These are phyloP conservation scores for Prototheca wickerhamii DNA, from an alignment of 163 green algal genomes.

Conservation along the genomic window DNA sequence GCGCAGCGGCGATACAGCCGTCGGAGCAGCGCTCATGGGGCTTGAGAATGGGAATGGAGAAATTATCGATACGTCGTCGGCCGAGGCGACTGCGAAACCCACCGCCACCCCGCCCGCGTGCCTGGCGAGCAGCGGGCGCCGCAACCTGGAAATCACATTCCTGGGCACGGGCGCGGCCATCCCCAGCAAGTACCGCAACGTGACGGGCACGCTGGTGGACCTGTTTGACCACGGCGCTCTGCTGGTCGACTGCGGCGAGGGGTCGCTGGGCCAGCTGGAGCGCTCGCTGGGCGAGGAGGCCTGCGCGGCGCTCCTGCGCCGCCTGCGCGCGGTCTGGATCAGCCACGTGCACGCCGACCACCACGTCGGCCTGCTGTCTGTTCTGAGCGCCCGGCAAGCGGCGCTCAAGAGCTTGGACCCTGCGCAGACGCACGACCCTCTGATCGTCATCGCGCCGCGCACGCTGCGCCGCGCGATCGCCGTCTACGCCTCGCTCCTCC, in stretches of 20 bases:
- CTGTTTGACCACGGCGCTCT: conserved; percentile 43
- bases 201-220: conserved; percentile 67
- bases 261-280: conserved; percentile 75
- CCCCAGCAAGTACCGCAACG: conserved; percentile 94
- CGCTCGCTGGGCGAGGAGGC: conserved; percentile 48
- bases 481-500: conserved; percentile 44
- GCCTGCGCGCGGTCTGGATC: conserved; percentile 73
- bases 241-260: conserved; percentile 90
- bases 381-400: conserved; percentile 45
- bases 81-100: conserved; percentile 3
- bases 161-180: conserved; percentile 82
- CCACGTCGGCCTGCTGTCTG: conserved; percentile 73
- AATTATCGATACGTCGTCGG: no score
- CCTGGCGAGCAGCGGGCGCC: not conserved
- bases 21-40: no score
- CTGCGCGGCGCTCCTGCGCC: conserved; percentile 19
- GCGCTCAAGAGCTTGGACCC: no score
- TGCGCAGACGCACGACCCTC: conserved; percentile 28
- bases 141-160: conserved; percentile 63
- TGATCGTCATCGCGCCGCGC: conserved; percentile 76
- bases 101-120: not conserved
- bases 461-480: conserved; percentile 58
- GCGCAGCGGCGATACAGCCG: no score
- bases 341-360: conserved; percentile 98
- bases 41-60: no score